These are phyloP conservation scores for Hypoxylon sp. DNA, from an alignment of 2,329 filamentous ascomycete species.

Conservation along the genomic window DNA sequence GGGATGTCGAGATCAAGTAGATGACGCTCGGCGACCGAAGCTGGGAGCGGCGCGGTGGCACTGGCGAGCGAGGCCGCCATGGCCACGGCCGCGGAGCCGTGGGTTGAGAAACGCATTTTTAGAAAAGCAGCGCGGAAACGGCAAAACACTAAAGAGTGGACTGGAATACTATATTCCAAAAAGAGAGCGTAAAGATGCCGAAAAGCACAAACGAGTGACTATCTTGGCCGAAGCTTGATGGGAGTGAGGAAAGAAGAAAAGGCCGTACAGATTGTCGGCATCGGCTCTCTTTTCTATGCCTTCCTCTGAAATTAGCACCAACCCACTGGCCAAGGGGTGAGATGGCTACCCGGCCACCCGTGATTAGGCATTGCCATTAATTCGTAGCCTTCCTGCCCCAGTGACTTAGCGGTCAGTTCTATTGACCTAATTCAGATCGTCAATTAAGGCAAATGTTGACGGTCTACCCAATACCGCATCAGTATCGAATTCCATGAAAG, in stretches of 20 bases:
- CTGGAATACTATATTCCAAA: slow-evolving; percentile 51
- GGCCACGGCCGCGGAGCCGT: slow-evolving; percentile 53
- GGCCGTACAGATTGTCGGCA: slow-evolving; percentile 34
- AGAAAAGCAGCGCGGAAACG: slow-evolving; percentile 40
- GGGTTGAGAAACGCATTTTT: slow-evolving; percentile 54
- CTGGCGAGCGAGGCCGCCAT: slow-evolving; percentile 52
- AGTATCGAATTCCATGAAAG: slow-evolving; percentile 23
- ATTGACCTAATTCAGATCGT: slow-evolving; percentile 48
- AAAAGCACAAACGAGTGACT: slow-evolving; percentile 51
- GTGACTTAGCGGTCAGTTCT: slow-evolving; percentile 40
- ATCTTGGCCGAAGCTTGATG: slow-evolving; percentile 49
- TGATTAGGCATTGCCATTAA: slow-evolving; percentile 35
- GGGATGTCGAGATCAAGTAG: slow-evolving; percentile 39
- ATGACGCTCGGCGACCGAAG: slow-evolving; percentile 35
- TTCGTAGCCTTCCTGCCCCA: slow-evolving; percentile 22
- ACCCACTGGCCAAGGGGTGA: slow-evolving; percentile 37
- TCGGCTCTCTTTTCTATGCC: slow-evolving; percentile 48
- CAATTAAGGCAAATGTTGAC: slow-evolving; percentile 31
- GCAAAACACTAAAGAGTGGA: slow-evolving; percentile 52
- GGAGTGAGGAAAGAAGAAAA: slow-evolving; percentile 40
- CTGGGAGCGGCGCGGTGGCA: slow-evolving; percentile 43
- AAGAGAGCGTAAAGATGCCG: slow-evolving; percentile 49
- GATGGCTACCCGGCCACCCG: slow-evolving; percentile 44
- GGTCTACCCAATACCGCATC: slow-evolving; percentile 25
- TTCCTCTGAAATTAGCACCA: slow-evolving; percentile 41